Base-by-base conservation (phyloP, 768 basidiomycete species). In the Mycena rebaudengoi region DNA sequence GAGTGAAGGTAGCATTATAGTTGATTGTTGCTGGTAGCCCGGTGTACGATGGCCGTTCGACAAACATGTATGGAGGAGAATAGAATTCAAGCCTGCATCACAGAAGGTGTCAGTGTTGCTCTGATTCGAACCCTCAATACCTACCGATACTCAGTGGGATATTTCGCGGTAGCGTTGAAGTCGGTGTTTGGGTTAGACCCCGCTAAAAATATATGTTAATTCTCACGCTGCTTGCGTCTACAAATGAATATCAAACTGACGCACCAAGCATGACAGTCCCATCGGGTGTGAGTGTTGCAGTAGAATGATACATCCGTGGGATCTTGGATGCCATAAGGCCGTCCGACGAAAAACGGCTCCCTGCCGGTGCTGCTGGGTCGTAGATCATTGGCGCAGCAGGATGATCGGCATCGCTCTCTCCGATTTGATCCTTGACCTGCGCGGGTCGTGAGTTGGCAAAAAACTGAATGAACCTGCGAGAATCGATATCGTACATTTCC, bases 151-250 rank as follows among this genome's bases (percentile, higher is more conserved):
- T 82, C 80, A 20, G 69, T 73, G 67, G 77, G 60, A 25, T 60
- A 74, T 59, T 64, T 58, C 40, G 49, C 54, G 2, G 64, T 65
- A 23, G 64, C n/a, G n/a, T n/a, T 63, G 37, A 71, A 54, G 49
- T 72, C 71, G 55, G 60, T 60, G 48, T 85, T 85, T 21, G 84
- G 84, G 65, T 85, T 84, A 13, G 81, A 83, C 3, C 83, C 84
- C 11, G 82, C 82, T 67, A 74, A 64, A n/a, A 46, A 71, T n/a
- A n/a, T n/a, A n/a, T n/a, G 67, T 32, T 32, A 18, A n/a, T 44
- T 45, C 16, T 53, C 4, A 43, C 21, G 48, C 29, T 16, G 16
- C 41, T n/a, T n/a, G 29, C 1, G 23, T 39, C 25, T 14, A 40
- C 20, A 13, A 44, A 21, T 2, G 7, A 35, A n/a, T 21, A 32